Evolutionary conservation across 2,329 filamentous ascomycete species (phyloP).

Genomic region (Aspergillus niger): DNA sequence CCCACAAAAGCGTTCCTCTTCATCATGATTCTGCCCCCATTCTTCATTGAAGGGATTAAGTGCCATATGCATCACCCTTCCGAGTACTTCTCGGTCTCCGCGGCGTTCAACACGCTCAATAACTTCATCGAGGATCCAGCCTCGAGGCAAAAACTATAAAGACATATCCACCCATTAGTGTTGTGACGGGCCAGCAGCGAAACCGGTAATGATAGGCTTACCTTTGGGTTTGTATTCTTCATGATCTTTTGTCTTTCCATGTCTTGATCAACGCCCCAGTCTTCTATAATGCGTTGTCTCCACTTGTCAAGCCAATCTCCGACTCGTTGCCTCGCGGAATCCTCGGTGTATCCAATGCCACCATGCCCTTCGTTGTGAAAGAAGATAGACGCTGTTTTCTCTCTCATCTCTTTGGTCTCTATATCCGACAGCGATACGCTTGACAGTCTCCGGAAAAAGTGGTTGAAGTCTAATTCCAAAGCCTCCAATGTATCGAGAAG

Average conservation of each 20-base stretch:
- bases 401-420: constrained; percentile 64
- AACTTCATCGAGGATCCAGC: constrained; percentile 91
- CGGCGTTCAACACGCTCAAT: constrained; percentile 86
- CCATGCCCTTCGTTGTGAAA: constrained; percentile 75
- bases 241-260: constrained; percentile 69
- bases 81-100: constrained; percentile 76
- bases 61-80: constrained; percentile 77
- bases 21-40: constrained; percentile 62
- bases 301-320: constrained; percentile 81
- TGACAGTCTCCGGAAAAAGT: constrained; percentile 83
- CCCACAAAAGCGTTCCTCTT: constrained; percentile 80
- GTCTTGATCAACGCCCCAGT: constrained; percentile 69
- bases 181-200: neutral
- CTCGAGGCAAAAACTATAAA: constrained; percentile 73
- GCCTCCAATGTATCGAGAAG: constrained; percentile 78
- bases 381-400: constrained; percentile 69
- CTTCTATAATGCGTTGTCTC: constrained; percentile 69
- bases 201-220: constrained; percentile 28
- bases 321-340: constrained; percentile 66
- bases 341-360: constrained; percentile 60
- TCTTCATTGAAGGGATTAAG: constrained; percentile 80
- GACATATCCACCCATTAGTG: neutral
- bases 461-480: constrained; percentile 87
- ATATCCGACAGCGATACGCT: constrained; percentile 64
- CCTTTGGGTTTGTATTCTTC: constrained; percentile 84